Percentiles rank a stretch among this genome's conserved stretches.
Evolutionary conservation across 352 stramenopile species (phyloP).

Genomic region (Phytophthora melonis): DNA sequence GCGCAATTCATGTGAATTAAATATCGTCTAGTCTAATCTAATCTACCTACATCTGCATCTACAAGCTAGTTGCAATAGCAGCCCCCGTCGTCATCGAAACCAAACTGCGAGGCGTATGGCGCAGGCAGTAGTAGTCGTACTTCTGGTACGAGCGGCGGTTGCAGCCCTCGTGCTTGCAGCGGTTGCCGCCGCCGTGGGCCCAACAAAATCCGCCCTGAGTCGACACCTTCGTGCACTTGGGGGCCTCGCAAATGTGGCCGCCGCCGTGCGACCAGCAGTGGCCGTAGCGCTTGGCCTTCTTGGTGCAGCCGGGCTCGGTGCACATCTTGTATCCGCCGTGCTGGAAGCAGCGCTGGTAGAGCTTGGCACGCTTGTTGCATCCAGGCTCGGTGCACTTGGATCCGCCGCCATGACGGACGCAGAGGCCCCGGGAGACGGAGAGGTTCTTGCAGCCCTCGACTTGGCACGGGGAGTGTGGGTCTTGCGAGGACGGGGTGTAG

Average conservation of each 20-base stretch:
- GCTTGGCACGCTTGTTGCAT: constrained; percentile 66
- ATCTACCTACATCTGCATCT: neutral
- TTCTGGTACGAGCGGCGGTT: constrained; percentile 68
- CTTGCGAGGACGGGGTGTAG: constrained; percentile 37
- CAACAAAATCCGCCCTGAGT: constrained; percentile 73
- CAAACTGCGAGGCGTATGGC: constrained; percentile 42
- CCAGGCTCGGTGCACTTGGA: constrained; percentile 50
- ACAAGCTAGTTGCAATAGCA: neutral
- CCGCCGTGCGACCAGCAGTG: constrained; percentile 80
- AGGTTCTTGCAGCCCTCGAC: constrained; percentile 64
- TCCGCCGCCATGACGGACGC: constrained; percentile 59
- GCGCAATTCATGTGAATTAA: constrained; percentile 20
- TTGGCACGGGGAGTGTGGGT: constrained; percentile 54
- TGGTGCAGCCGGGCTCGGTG: constrained; percentile 59
- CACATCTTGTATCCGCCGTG: constrained; percentile 76
- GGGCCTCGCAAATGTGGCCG: constrained; percentile 64
- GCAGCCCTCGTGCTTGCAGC: constrained; percentile 61
- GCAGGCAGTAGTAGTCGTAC: constrained; percentile 72
- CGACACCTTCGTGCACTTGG: constrained; percentile 67
- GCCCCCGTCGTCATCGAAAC: neutral
- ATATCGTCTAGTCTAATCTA: constrained; percentile 22
- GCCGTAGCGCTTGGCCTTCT: constrained; percentile 74
- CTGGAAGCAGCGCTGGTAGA: constrained; percentile 75
- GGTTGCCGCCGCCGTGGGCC: constrained; percentile 71
- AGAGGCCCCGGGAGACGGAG: constrained; percentile 50